Base-by-base conservation (phyloP, 2,329 filamentous ascomycete species). In the Talaromyces islandicus region DNA sequence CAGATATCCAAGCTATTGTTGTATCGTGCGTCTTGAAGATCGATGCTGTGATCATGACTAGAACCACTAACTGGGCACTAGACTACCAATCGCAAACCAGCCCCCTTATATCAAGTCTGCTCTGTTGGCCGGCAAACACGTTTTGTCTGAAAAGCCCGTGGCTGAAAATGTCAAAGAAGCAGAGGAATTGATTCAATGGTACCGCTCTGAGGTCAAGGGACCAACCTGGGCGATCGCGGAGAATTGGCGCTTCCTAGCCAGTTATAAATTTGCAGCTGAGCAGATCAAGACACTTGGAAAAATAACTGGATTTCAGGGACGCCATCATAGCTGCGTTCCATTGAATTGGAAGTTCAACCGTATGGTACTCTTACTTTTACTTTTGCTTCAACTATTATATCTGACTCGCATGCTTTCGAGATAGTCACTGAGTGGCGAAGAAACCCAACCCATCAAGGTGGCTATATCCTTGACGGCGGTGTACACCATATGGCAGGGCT, bases 381-480 rank as follows among this genome's bases (percentile, higher is more conserved):
- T n/a, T n/a, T 38, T 38, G 7, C 35, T n/a, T 38, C 5, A 2
- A 3, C 35, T 7, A 38, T n/a, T 6, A 38, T 38, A 1, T 38
- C 35, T 38, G 17, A 38, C 17, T 17, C 14, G 12, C 32, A 12
- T 35, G 43, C 32, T 38, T 7, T 56, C n/a, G 27, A 35, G 48
- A 2, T 27, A 73, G 78, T 81, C 65, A 83, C 83, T 1, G 70
- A 74, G 19, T 86, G 83, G 83, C 80, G 83, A 43, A 84, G 84
- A 68, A 76, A 66, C 17, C 83, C 83, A 0, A 75, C 76, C 32
- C 80, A 85, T 65, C 83, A 85, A 66, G 84, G 83, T 21, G 84
- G 84, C 0, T 85, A 85, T 62, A 64, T 86, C 52, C 76, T 86
- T 1, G 84, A 86, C 60, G 83, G 80, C 3, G 83, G 84, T 2